These are phyloP conservation scores for Knoxdaviesia proteae DNA, from an alignment of 2,329 filamentous ascomycete genomes.

Conservation along the genomic window DNA sequence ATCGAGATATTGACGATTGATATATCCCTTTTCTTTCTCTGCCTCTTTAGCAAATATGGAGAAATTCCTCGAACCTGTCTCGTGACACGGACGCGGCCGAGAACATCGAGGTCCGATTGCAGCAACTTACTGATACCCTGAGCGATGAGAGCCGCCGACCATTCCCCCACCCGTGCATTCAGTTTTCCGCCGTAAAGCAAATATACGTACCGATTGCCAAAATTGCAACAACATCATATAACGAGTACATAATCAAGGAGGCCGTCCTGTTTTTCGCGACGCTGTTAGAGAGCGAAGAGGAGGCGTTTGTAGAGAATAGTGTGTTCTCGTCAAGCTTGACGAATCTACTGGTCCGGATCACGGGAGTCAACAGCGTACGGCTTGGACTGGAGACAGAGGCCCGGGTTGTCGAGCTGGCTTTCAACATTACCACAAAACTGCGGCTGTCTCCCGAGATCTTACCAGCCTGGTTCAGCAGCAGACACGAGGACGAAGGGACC, in stretches of 20 bases:
- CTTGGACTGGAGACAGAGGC: slow-evolving; percentile 66
- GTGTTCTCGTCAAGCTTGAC: slow-evolving; percentile 75
- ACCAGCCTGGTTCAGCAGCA: slow-evolving; percentile 72
- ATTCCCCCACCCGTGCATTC: slow-evolving; percentile 76
- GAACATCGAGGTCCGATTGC: slow-evolving; percentile 38
- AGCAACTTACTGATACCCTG: slow-evolving; percentile 50
- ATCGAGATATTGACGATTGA: neutral
- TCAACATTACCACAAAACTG: slow-evolving; percentile 94
- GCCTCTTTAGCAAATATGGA: slow-evolving; percentile 24
- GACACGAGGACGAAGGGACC: slow-evolving; percentile 15
- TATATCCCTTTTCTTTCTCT: neutral
- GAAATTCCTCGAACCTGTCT: slow-evolving; percentile 37
- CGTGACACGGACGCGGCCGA: slow-evolving; percentile 40
- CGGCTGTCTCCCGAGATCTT: slow-evolving; percentile 71
- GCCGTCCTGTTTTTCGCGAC: slow-evolving; percentile 75
- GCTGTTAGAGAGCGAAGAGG: slow-evolving; percentile 88
- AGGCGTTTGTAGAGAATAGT: slow-evolving; percentile 75
- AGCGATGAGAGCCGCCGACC: slow-evolving; percentile 77
- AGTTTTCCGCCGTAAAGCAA: slow-evolving; percentile 67
- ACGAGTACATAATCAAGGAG: slow-evolving; percentile 69
- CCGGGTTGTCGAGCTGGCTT: slow-evolving; percentile 77
- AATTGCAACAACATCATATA: slow-evolving; percentile 66
- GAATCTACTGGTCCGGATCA: slow-evolving; percentile 62
- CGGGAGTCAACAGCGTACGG: slow-evolving; percentile 51
- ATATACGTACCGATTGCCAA: slow-evolving; percentile 80